Evolutionary conservation across 768 basidiomycete genomes (phyloP).

Genomic region (Pisolithus microcarpus): DNA sequence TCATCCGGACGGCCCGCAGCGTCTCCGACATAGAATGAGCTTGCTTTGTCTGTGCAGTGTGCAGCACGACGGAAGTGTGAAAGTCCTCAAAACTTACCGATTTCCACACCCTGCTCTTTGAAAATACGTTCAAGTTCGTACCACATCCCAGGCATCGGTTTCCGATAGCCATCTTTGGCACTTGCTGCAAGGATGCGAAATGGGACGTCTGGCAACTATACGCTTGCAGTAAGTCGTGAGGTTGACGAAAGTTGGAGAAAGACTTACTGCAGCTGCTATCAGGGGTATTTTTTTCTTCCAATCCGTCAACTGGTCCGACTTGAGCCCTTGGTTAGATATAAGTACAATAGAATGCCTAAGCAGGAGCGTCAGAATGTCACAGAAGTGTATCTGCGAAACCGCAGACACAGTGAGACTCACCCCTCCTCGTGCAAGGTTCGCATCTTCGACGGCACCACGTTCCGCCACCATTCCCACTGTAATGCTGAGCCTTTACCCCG

Average conservation of each 20-base stretch:
- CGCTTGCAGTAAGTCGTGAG: background rate
- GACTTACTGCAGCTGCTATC: conserved; percentile 55
- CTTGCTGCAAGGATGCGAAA: conserved; percentile 76
- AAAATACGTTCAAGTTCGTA: conserved; percentile 60
- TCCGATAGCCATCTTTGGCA: conserved; percentile 67
- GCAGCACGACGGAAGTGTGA: background rate
- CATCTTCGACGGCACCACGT: conserved; percentile 54
- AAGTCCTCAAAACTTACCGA: conserved; percentile 40
- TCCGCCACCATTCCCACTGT: conserved; percentile 63
- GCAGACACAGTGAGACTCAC: conserved; percentile 30
- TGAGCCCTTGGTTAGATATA: conserved; percentile 73
- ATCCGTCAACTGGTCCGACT: conserved; percentile 37
- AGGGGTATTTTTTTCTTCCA: conserved; percentile 76
- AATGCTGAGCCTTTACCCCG: conserved; percentile 32
- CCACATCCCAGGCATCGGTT: conserved; percentile 89
- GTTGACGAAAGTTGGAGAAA: background rate
- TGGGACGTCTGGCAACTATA: conserved; percentile 64
- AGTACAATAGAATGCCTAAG: conserved; percentile 64
- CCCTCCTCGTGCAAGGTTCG: conserved; percentile 52
- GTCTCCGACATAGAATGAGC: conserved; percentile 82
- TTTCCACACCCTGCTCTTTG: conserved; percentile 45
- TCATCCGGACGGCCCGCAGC: conserved; percentile 78
- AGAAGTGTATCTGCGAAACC: background rate
- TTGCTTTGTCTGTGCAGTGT: conserved; percentile 44
- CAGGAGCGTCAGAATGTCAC: background rate